phyloP scores from a whole-genome alignment of 2,329 filamentous ascomycete species.

The Botryosphaeria dothidea region DNA sequence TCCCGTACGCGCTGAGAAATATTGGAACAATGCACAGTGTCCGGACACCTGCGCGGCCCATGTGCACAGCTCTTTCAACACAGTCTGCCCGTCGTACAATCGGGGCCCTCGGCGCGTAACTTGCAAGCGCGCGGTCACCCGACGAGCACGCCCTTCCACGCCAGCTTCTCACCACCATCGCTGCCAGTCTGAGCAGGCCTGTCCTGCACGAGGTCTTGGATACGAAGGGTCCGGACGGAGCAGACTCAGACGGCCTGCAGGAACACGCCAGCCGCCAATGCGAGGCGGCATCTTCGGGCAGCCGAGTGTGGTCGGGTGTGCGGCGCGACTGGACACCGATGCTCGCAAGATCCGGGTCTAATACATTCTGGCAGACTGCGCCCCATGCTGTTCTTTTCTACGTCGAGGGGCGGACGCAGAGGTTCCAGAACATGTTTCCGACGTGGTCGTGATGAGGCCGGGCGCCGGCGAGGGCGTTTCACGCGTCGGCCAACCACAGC shows the following conservation, averaged over 20 bases:
- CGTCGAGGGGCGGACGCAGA: neutral
- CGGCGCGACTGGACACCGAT: neutral
- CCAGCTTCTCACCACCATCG: neutral
- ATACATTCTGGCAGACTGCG: neutral
- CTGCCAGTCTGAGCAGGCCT: neutral
- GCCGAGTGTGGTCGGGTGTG: neutral
- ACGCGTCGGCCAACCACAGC: constrained; percentile 3
- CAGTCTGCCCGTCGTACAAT: neutral
- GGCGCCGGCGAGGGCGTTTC: constrained; percentile 3
- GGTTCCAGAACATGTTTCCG: constrained; percentile 3
- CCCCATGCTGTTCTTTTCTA: constrained; percentile 4
- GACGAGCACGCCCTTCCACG: neutral
- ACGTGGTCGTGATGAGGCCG: neutral
- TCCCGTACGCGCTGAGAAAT: neutral
- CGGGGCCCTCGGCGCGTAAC: neutral
- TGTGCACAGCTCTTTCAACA: neutral
- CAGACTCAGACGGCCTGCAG: neutral
- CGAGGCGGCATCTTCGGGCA: neutral
- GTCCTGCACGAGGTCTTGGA: neutral
- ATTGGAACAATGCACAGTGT: neutral
- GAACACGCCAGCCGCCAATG: neutral
- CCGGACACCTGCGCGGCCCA: neutral
- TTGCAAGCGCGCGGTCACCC: constrained; percentile 5
- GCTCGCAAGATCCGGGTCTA: neutral
- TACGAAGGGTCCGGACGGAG: neutral